Evolutionary conservation across 352 stramenopile genomes (phyloP).

Genomic region (Pythium dissimile): DNA sequence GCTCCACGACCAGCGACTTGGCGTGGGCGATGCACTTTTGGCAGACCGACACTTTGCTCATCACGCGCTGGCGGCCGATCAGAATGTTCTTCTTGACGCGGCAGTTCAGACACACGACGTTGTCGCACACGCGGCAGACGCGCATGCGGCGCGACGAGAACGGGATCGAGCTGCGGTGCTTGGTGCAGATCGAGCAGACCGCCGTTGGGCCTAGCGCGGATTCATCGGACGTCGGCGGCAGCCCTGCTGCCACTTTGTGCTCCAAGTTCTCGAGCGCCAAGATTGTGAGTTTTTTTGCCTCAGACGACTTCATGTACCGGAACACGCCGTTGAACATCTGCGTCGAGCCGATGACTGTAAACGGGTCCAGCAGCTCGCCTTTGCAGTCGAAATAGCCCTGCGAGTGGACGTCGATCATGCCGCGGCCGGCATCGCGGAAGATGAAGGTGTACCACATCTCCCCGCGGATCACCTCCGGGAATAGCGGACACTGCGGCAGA

Average conservation of each 20-base stretch:
- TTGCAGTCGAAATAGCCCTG: slow-evolving; percentile 39
- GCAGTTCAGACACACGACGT: slow-evolving; percentile 39
- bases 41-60: slow-evolving; percentile 26
- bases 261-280: slow-evolving; percentile 21
- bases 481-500: slow-evolving; percentile 34
- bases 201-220: background rate
- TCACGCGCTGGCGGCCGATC: slow-evolving; percentile 15
- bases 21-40: slow-evolving; percentile 35
- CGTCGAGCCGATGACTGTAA: slow-evolving; percentile 27
- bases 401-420: slow-evolving; percentile 40
- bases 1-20: slow-evolving; percentile 18
- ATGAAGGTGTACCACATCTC: slow-evolving; percentile 36
- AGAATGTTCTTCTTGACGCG: slow-evolving; percentile 42
- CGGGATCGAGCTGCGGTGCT: background rate
- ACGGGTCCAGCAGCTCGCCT: slow-evolving; percentile 27
- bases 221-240: background rate
- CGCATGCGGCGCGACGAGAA: slow-evolving; percentile 17
- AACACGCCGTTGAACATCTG: slow-evolving; percentile 37
- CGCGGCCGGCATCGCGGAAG: slow-evolving; percentile 32
- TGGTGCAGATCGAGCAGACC: slow-evolving; percentile 15
- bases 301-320: slow-evolving; percentile 34
- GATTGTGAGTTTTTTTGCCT: slow-evolving; percentile 59
- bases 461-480: slow-evolving; percentile 38
- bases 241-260: slow-evolving; percentile 9
- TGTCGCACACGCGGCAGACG: slow-evolving; percentile 35